phyloP scores from a whole-genome alignment of 805 yeast species.

The Saccharomycopsis guyanensis region DNA sequence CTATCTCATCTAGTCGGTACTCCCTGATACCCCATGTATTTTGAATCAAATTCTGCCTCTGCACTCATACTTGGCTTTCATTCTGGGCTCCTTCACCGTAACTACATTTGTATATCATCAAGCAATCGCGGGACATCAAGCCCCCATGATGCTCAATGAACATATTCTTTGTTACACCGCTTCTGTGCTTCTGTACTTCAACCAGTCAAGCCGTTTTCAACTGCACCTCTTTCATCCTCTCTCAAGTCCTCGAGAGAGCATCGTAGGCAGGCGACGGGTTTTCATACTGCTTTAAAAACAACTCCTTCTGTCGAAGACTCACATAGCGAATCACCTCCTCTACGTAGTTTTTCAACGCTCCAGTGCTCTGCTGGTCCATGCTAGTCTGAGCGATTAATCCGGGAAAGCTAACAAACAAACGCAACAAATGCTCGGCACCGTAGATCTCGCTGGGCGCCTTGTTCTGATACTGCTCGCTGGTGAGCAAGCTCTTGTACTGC shows the following conservation, averaged over 20 bases:
- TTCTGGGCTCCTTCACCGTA: too few relatives aligned
- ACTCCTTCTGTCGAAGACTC: slow-evolving; percentile 33
- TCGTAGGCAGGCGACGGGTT: slow-evolving; percentile 45
- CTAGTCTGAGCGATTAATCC: slow-evolving; percentile 71
- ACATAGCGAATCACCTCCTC: slow-evolving; percentile 49
- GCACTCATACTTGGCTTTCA: too few relatives aligned
- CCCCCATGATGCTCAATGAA: too few relatives aligned
- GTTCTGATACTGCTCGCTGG: slow-evolving; percentile 29
- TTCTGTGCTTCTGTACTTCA: too few relatives aligned
- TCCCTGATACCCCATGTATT: too few relatives aligned
- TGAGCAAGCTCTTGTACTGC: slow-evolving; percentile 52
- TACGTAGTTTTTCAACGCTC: slow-evolving; percentile 45
- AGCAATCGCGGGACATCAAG: too few relatives aligned
- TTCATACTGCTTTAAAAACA: slow-evolving; percentile 38
- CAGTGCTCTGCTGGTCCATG: slow-evolving; percentile 71
- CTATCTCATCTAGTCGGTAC: too few relatives aligned
- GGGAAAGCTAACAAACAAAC: slow-evolving; percentile 74
- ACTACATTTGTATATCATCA: too few relatives aligned
- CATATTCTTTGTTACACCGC: too few relatives aligned
- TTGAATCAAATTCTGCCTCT: too few relatives aligned
- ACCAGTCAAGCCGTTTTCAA: too few relatives aligned
- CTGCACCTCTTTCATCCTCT: too few relatives aligned
- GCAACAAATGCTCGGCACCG: slow-evolving; percentile 74
- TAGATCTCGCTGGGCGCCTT: slow-evolving; percentile 43
- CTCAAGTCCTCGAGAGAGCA: slow-evolving; percentile 25